These are phyloP conservation scores for Elymus sibiricus DNA, from an alignment of 176 grass and related monocot genomes.

Conservation along the genomic window DNA sequence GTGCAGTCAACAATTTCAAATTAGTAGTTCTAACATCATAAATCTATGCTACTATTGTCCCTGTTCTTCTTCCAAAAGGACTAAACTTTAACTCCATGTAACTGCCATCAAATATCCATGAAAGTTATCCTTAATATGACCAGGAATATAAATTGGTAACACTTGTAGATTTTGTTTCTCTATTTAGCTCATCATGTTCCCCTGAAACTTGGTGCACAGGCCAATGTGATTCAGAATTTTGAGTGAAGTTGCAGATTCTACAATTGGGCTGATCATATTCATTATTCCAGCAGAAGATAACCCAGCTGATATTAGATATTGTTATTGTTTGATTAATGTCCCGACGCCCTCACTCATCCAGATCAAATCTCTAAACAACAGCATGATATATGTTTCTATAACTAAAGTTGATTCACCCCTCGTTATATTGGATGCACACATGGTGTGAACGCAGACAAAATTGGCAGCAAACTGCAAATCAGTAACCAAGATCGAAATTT, in stretches of 20 bases:
- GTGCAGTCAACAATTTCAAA: background rate
- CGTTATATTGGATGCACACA: background rate
- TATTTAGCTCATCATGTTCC: conserved; percentile 35
- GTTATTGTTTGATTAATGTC: too few relatives aligned
- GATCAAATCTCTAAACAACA: background rate
- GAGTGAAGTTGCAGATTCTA: conserved; percentile 71
- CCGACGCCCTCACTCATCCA: background rate
- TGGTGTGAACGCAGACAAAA: too few relatives aligned
- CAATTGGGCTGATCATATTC: conserved; percentile 79
- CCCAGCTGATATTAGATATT: background rate
- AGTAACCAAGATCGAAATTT: too few relatives aligned
- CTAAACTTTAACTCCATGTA: background rate
- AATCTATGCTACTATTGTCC: background rate
- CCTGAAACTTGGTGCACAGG: conserved; percentile 81
- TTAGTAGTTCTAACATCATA: background rate
- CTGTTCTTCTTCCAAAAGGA: background rate
- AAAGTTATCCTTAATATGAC: background rate
- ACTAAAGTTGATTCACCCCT: background rate
- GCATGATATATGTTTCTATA: background rate
- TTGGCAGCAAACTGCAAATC: too few relatives aligned
- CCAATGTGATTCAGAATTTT: conserved; percentile 88
- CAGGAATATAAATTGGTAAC: background rate
- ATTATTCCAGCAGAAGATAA: conserved; percentile 58
- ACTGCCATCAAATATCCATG: background rate
- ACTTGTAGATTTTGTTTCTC: too few relatives aligned